These are phyloP conservation scores for Globisporangium parvum DNA, from an alignment of 352 stramenopile species.

Conservation along the genomic window DNA sequence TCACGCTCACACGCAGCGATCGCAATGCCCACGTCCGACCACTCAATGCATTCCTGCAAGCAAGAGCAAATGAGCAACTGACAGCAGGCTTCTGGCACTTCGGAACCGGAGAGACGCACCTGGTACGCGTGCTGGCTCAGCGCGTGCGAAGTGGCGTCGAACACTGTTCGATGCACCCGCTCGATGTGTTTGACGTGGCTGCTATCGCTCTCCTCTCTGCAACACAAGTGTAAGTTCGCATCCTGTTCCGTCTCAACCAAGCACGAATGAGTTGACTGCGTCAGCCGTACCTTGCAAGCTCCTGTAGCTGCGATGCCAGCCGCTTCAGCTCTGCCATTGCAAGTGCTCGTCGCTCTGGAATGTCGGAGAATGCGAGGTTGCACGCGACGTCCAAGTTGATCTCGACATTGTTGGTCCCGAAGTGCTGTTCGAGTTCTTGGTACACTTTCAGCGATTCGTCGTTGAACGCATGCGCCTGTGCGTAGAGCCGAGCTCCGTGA, in stretches of 20 bases:
- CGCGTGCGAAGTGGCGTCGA: slow-evolving; percentile 37
- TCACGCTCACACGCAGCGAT: slow-evolving; percentile 22
- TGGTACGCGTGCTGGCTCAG: slow-evolving; percentile 31
- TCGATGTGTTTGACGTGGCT: slow-evolving; percentile 8
- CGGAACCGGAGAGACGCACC: slow-evolving; percentile 16
- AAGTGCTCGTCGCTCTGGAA: slow-evolving; percentile 17
- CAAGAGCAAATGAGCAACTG: neutral
- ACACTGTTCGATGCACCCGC: slow-evolving; percentile 32
- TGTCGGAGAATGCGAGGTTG: slow-evolving; percentile 30
- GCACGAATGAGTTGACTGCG: neutral
- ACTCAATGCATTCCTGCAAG: slow-evolving; percentile 43
- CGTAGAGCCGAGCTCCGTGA: slow-evolving; percentile 35
- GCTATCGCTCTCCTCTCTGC: slow-evolving; percentile 12
- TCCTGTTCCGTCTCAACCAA: neutral
- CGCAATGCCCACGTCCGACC: slow-evolving; percentile 27
- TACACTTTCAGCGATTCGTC: slow-evolving; percentile 56
- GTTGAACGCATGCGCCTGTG: slow-evolving; percentile 35
- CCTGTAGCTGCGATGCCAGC: slow-evolving; percentile 20
- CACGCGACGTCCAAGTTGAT: slow-evolving; percentile 71
- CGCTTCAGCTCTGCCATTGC: slow-evolving; percentile 42
- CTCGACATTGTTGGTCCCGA: slow-evolving; percentile 40
- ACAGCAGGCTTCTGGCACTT: neutral
- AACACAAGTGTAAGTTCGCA: neutral
- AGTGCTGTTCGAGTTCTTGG: slow-evolving; percentile 50
- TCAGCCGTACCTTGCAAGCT: slow-evolving; percentile 19